Conservation (phyloP, 768 basidiomycete species). For the Russula brevipes region DNA sequence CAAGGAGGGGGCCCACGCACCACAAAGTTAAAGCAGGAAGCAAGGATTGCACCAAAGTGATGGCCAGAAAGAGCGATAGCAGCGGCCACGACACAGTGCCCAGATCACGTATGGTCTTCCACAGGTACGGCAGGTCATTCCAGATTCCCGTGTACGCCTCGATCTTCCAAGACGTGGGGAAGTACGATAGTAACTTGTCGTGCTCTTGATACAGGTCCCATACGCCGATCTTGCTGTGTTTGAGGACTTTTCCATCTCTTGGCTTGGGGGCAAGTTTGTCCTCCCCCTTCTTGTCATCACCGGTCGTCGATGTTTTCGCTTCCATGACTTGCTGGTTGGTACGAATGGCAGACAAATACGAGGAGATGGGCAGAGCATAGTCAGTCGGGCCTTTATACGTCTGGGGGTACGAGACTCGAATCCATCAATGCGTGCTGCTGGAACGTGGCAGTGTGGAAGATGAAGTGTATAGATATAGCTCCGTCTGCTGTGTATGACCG, state of each 20-base stretch:
- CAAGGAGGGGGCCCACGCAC: background rate
- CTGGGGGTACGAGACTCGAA: too few species aligned
- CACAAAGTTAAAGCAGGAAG: conserved; percentile 14
- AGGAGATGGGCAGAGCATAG: background rate
- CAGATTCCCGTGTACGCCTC: conserved; percentile 46
- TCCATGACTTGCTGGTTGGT: background rate
- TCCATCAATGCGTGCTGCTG: background rate
- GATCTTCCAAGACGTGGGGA: conserved; percentile 40
- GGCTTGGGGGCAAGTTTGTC: background rate
- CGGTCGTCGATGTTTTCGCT: background rate
- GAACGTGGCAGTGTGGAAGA: background rate
- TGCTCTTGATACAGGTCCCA: conserved; percentile 74
- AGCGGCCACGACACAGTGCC: conserved; percentile 10
- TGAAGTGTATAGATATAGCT: too few species aligned
- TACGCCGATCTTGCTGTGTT: conserved; percentile 60
- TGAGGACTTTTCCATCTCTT: conserved; percentile 32
- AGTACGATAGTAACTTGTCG: conserved; percentile 34
- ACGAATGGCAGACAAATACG: too few species aligned
- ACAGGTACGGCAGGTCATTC: conserved; percentile 56
- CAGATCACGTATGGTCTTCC: conserved; percentile 44
- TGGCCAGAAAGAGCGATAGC: conserved; percentile 4
- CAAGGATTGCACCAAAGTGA: background rate
- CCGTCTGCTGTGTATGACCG: too few species aligned
- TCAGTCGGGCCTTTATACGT: background rate
- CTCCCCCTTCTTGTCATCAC: background rate